Base-by-base conservation (phyloP, 1,284 basidiomycete genomes). In the Malassezia restricta region DNA sequence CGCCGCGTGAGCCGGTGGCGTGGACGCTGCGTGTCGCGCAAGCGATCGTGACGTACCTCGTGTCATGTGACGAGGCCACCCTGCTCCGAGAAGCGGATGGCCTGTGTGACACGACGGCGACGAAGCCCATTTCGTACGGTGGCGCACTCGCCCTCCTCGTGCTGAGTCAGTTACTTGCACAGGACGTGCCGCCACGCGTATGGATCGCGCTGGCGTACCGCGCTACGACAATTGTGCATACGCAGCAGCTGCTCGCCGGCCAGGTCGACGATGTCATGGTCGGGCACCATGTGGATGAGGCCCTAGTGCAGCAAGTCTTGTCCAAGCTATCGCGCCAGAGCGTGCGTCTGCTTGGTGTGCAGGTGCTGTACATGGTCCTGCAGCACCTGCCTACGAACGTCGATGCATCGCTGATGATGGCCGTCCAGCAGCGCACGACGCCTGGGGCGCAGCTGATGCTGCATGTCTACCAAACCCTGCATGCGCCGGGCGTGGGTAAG, bases 81-180 rank as follows among this genome's bases (percentile, higher is more conserved):
- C 28, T 47, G 9, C 37, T 47, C 11, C 17, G 38, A 9, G 44
- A 47, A 32, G 33, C 35, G 14, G 32, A 47, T 17, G 27, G 20
- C 27, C 35, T 47, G 33, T 47, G 44, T 24, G 27, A 39, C n/a
- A 35, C 44, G 12, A 20, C 38, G 14, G 37, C 28, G 6, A 11
- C 11, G 15, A 24, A 15, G 33, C 42, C 52, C 9, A 39, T 43
- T 8, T 40, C 42, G 8, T 42, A 17, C 3, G 43, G 47, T 20
- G 52, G 52, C 35, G 52, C 39, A 15, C 38, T 54, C 0, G 52
- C 52, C 7, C 48, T 49, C 45, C 47, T 54, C 27, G 43, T 46
- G n/a, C 47, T 54, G 8, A 31, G 33, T 28, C 29, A 54, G 33
- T 30, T 49, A 40, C 43, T 54, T 7, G 40, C 40, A 35, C 46